These are phyloP conservation scores for Closterium sp. DNA, from an alignment of 139 green algal genomes.

Conservation along the genomic window DNA sequence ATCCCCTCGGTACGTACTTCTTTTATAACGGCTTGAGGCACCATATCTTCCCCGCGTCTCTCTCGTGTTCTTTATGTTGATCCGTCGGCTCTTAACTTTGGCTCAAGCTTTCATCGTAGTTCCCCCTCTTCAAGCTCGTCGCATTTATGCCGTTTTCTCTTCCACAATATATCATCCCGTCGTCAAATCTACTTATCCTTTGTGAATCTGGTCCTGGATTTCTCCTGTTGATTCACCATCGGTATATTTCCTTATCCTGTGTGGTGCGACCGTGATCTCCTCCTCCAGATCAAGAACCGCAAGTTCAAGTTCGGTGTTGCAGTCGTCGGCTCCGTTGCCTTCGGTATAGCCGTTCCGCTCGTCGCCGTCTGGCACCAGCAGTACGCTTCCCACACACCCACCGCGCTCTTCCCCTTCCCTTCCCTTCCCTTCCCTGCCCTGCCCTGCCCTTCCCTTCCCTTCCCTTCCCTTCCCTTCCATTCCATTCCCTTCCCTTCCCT, in stretches of 20 bases:
- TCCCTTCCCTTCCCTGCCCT: not conserved
- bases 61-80: slow-evolving; percentile 1
- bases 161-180: not conserved
- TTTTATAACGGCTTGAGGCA: not conserved
- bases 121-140: too few species aligned
- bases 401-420: not conserved
- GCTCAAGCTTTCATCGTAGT: too few species aligned
- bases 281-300: slow-evolving; percentile 30
- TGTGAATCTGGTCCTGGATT: too few species aligned
- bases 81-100: too few species aligned
- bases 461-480: not conserved
- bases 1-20: slow-evolving; percentile 5
- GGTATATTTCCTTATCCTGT: not conserved
- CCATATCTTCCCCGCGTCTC: not conserved
- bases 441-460: not conserved
- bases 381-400: slow-evolving; percentile 6
- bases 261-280: not conserved
- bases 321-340: not conserved
- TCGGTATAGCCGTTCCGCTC: slow-evolving; percentile 25
- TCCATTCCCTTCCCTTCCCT: not conserved
- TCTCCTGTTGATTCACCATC: too few species aligned
- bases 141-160: not conserved
- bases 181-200: too few species aligned
- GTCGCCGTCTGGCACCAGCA: slow-evolving; percentile 25
- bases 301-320: slow-evolving; percentile 40